Conservation (phyloP, 352 stramenopile genomes). For the Pythium aquatile region DNA sequence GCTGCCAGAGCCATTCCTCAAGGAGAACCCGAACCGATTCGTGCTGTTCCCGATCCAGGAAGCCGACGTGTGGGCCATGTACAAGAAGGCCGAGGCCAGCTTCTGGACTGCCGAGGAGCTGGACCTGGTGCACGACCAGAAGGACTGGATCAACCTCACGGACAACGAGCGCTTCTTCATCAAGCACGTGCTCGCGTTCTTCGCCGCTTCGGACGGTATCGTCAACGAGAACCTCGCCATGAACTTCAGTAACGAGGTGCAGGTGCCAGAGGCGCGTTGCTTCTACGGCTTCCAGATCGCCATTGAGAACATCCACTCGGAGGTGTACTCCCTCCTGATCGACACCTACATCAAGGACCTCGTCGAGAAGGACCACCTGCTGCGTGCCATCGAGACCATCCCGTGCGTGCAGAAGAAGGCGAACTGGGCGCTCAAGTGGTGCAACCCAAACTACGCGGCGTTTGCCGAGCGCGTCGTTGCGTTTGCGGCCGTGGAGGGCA, state of each 20-base stretch:
- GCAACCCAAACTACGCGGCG: slow-evolving; percentile 87
- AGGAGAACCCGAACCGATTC: slow-evolving; percentile 96
- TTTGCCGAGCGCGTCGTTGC: slow-evolving; percentile 97
- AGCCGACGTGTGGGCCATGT: slow-evolving; percentile 98
- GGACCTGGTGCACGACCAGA: slow-evolving; percentile 94
- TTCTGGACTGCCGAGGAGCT: slow-evolving; percentile 99
- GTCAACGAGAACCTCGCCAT: slow-evolving; percentile 99
- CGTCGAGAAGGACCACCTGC: slow-evolving; percentile 91
- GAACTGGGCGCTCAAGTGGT: slow-evolving; percentile 97
- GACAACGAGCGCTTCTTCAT: slow-evolving; percentile 98
- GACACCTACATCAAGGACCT: slow-evolving; percentile 98
- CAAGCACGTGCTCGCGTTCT: slow-evolving; percentile 98
- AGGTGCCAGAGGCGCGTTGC: slow-evolving; percentile 95
- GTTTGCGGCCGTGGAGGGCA: slow-evolving; percentile 98
- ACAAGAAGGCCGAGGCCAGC: slow-evolving; percentile 99
- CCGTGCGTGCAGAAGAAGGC: slow-evolving; percentile 98
- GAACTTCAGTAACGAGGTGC: slow-evolving; percentile 98
- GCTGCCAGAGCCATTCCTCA: slow-evolving; percentile 90
- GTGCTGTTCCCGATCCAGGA: slow-evolving; percentile 98
- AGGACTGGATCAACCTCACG: slow-evolving; percentile 93
- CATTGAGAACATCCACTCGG: slow-evolving; percentile 99
- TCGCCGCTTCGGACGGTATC: slow-evolving; percentile 98
- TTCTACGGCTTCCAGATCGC: slow-evolving; percentile 99
- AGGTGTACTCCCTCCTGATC: slow-evolving; percentile 99
- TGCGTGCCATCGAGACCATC: slow-evolving; percentile 98